Percentiles rank a stretch among this genome's conserved stretches.
Conservation (phyloP, 768 basidiomycete species). For the Cyathus striatus region DNA sequence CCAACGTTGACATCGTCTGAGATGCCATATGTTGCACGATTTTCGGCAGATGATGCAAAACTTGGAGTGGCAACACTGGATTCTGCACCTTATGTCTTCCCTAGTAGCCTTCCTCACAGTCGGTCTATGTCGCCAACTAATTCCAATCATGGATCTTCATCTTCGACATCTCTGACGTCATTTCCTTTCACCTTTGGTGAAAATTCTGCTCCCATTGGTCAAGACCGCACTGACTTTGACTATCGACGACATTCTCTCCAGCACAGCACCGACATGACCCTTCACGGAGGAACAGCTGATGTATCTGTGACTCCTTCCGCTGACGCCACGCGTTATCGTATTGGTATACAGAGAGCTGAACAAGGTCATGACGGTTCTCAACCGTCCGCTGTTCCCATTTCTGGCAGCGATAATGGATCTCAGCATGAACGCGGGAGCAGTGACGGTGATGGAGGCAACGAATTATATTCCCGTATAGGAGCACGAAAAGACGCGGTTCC, state of each 20-base stretch:
- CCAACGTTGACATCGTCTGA: conserved; percentile 38
- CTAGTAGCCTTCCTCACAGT: conserved; percentile 13
- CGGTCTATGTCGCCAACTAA: conserved; percentile 4
- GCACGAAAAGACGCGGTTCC: conserved; percentile 39
- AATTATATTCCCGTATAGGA: conserved; percentile 37
- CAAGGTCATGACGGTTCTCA: conserved; percentile 39
- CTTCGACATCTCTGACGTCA: conserved; percentile 20
- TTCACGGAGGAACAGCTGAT: conserved; percentile 73
- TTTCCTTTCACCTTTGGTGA: conserved; percentile 67
- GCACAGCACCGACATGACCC: conserved; percentile 56
- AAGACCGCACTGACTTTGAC: conserved; percentile 61
- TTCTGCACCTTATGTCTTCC: conserved; percentile 53
- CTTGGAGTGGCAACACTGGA: conserved; percentile 44
- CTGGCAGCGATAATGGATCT: conserved; percentile 46
- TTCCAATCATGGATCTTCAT: conserved; percentile 1
- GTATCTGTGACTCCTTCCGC: conserved; percentile 51
- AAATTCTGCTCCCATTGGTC: conserved; percentile 35
- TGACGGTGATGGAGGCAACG: conserved; percentile 47
- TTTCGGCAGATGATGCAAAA: conserved; percentile 54
- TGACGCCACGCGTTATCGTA: conserved; percentile 58
- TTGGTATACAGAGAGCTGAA: conserved; percentile 43
- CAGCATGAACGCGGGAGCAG: conserved; percentile 50
- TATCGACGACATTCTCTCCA: conserved; percentile 54
- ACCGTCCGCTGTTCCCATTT: conserved; percentile 33
- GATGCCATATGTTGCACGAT: conserved; percentile 40